Percentiles rank a stretch among this genome's conserved stretches.
phyloP scores from a whole-genome alignment of 2,329 filamentous ascomycete species.

The Ascochyta rabiei region DNA sequence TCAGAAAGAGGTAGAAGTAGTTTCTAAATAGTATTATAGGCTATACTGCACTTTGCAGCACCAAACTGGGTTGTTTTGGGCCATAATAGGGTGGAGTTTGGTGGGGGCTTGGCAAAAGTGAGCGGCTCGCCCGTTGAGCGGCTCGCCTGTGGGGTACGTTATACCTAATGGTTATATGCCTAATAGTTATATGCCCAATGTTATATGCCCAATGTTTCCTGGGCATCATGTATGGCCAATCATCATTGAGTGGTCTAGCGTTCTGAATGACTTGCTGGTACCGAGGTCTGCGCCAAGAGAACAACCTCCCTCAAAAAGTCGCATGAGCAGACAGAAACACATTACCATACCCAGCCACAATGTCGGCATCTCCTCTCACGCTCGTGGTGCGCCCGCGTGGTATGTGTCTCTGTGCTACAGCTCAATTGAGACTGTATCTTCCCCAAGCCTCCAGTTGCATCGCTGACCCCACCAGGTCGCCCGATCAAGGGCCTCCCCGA shows the following conservation, averaged over 20 bases:
- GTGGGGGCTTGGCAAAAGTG: too few species aligned
- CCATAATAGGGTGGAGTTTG: too few species aligned
- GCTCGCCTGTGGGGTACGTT: too few species aligned
- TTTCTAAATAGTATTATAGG: too few species aligned
- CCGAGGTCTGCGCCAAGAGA: slow-evolving; percentile 17
- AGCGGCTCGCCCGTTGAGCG: too few species aligned
- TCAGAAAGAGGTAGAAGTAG: too few species aligned
- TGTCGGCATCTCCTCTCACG: slow-evolving; percentile 52
- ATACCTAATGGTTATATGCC: too few species aligned
- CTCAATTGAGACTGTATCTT: slow-evolving; percentile 6
- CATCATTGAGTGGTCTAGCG: slow-evolving; percentile 1
- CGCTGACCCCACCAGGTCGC: slow-evolving; percentile 55
- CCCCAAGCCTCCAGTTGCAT: slow-evolving; percentile 11
- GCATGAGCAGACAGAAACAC: background rate
- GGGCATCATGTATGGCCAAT: background rate
- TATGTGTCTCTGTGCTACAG: slow-evolving; percentile 30
- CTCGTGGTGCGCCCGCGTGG: slow-evolving; percentile 55
- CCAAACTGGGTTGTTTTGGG: too few species aligned
- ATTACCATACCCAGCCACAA: slow-evolving; percentile 25
- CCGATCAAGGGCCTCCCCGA: slow-evolving; percentile 66
- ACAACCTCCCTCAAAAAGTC: slow-evolving; percentile 16
- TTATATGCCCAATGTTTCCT: background rate
- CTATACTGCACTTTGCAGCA: too few species aligned
- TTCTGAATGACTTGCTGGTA: slow-evolving; percentile 14
- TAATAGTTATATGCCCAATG: too few species aligned